Percentiles rank a stretch among this genome's conserved stretches.
phyloP scores from a whole-genome alignment of 257 asterid species.

The Verbena officinalis region DNA sequence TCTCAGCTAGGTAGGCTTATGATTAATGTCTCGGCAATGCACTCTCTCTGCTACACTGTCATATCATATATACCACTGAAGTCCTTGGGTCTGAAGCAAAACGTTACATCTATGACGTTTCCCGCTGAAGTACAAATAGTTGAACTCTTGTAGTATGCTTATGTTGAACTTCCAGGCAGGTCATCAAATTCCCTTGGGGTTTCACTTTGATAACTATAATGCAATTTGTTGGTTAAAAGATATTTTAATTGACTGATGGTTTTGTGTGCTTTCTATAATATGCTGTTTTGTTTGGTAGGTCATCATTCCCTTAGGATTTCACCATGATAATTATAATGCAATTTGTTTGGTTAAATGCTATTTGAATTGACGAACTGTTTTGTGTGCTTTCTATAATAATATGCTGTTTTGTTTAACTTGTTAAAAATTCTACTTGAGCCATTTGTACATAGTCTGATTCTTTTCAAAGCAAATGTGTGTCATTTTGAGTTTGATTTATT shows the following conservation, averaged over 20 bases:
- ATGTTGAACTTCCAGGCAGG: background rate
- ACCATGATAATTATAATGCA: background rate
- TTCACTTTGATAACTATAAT: background rate
- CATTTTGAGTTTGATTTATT: background rate
- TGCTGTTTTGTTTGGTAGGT: background rate
- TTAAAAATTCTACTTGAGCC: background rate
- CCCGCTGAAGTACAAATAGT: background rate
- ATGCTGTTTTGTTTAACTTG: background rate
- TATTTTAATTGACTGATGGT: background rate
- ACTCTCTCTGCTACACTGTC: background rate
- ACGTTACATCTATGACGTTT: background rate
- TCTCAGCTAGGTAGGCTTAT: slow-evolving; percentile 66
- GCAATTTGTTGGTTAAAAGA: background rate
- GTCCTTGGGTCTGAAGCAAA: too few species aligned
- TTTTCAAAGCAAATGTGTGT: background rate
- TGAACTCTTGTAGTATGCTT: background rate
- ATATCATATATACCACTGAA: background rate
- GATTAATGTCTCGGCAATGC: slow-evolving; percentile 24
- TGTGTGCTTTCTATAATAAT: background rate
- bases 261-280: background rate
- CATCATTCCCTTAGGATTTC: background rate
- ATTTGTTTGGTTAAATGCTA: background rate
- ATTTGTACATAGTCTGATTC: background rate
- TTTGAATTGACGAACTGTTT: background rate
- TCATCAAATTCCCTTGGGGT: background rate